These are phyloP conservation scores for Nannochloropsis oceanica DNA, from an alignment of 108 stramenopile species.

Conservation along the genomic window DNA sequence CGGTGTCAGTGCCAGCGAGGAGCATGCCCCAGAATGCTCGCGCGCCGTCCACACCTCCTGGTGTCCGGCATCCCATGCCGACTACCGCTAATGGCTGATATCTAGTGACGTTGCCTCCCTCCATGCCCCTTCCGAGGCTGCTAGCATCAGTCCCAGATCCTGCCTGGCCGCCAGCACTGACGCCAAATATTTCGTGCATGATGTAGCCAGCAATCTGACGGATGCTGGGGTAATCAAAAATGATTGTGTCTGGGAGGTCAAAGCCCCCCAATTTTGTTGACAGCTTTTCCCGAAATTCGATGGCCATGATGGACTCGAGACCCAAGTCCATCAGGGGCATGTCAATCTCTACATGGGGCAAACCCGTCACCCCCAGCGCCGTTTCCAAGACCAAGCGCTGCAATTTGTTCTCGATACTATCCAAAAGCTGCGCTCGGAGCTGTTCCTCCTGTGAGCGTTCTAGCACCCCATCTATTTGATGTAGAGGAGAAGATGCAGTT, in stretches of 20 bases:
- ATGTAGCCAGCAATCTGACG: constrained; percentile 16
- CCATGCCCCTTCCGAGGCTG: background rate
- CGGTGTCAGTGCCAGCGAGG: constrained; percentile 20
- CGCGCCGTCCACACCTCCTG: constrained; percentile 33
- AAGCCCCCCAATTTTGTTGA: background rate
- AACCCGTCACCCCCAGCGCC: background rate
- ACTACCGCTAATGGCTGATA: constrained; percentile 22
- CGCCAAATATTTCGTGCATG: background rate
- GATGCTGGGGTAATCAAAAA: constrained; percentile 36
- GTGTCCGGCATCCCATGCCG: constrained; percentile 35
- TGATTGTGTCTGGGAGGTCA: constrained; percentile 15
- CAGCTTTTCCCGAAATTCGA: constrained; percentile 18
- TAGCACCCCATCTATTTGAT: background rate
- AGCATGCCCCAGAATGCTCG: constrained; percentile 35
- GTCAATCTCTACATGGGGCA: background rate
- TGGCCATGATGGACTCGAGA: constrained; percentile 29
- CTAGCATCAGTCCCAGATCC: background rate
- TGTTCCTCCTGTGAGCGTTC: background rate
- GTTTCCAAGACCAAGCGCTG: background rate
- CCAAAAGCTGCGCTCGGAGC: background rate
- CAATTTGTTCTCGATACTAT: background rate
- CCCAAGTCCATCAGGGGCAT: background rate
- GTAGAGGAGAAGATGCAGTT: background rate
- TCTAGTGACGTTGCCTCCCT: background rate
- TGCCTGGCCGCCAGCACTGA: background rate